These are phyloP conservation scores for Russula sp. DNA, from an alignment of 768 basidiomycete genomes.

Conservation along the genomic window DNA sequence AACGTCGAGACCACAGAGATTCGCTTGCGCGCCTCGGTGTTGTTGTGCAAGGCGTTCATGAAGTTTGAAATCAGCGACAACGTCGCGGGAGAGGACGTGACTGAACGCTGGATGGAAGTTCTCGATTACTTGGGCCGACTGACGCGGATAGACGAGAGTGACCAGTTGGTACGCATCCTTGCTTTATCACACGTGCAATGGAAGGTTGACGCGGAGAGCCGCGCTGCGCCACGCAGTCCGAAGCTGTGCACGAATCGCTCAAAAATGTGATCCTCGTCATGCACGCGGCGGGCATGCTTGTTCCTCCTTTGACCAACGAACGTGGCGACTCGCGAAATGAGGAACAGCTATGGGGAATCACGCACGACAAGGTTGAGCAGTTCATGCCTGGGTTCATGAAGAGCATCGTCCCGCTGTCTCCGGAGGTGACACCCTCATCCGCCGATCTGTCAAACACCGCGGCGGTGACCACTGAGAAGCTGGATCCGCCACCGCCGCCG, in stretches of 20 bases:
- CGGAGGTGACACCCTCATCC: conserved; percentile 19
- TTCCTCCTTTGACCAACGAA: conserved; percentile 47
- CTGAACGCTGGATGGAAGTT: conserved; percentile 80
- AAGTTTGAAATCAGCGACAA: conserved; percentile 77
- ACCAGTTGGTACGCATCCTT: conserved; percentile 65
- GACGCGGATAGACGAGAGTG: conserved; percentile 78
- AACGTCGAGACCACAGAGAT: conserved; percentile 87
- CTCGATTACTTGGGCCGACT: conserved; percentile 83
- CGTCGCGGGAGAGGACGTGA: conserved; percentile 49
- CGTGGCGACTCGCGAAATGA: conserved; percentile 44
- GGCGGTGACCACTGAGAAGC: not conserved
- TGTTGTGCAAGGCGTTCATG: conserved; percentile 94
- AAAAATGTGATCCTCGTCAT: conserved; percentile 96
- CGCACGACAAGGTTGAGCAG: conserved; percentile 79
- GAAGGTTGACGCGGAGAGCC: not conserved
- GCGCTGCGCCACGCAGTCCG: conserved; percentile 51
- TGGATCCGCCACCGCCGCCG: not conserved
- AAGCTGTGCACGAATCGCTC: conserved; percentile 92
- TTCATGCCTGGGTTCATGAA: conserved; percentile 88
- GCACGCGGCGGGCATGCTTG: conserved; percentile 80
- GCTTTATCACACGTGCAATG: not conserved
- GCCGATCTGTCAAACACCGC: not conserved
- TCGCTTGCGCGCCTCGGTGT: conserved; percentile 75
- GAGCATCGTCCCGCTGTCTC: conserved; percentile 50
- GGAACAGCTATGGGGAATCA: conserved; percentile 73